These are phyloP conservation scores for Solanum hybrid DNA, from an alignment of 305 asterid genomes.

Conservation along the genomic window DNA sequence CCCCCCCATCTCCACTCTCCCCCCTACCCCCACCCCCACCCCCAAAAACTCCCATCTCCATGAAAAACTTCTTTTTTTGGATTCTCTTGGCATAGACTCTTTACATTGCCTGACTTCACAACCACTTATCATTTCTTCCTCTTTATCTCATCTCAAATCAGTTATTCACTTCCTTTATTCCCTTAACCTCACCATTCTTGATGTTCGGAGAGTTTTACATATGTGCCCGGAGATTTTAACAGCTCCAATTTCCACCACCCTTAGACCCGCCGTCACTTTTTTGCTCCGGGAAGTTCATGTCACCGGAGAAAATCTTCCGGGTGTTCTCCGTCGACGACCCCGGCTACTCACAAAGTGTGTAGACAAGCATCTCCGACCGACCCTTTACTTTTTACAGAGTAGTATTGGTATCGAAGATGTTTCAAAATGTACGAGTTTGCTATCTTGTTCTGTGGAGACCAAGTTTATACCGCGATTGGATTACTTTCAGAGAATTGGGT, in stretches of 20 bases:
- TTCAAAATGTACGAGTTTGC: slow-evolving; percentile 38
- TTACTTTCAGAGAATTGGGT: slow-evolving; percentile 57
- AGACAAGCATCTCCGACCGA: slow-evolving; percentile 58
- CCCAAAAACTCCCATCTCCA: slow-evolving; percentile 17
- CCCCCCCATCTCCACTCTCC: neutral
- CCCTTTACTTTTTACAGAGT: slow-evolving; percentile 70
- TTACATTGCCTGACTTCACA: slow-evolving; percentile 45
- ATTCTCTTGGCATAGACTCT: slow-evolving; percentile 74
- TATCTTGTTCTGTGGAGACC: slow-evolving; percentile 64
- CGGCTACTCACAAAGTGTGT: slow-evolving; percentile 59
- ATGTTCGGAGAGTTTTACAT: slow-evolving; percentile 56
- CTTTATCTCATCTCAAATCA: slow-evolving; percentile 52
- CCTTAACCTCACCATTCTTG: slow-evolving; percentile 36
- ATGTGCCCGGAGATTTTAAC: slow-evolving; percentile 79
- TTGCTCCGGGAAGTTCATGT: slow-evolving; percentile 79
- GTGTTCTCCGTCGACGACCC: slow-evolving; percentile 81
- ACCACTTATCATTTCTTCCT: slow-evolving; percentile 44
- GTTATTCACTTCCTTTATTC: slow-evolving; percentile 52
- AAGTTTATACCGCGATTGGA: slow-evolving; percentile 71
- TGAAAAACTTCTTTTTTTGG: slow-evolving; percentile 60
- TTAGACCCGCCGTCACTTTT: slow-evolving; percentile 63
- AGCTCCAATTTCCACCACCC: slow-evolving; percentile 22
- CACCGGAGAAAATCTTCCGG: slow-evolving; percentile 35
- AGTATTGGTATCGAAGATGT: slow-evolving; percentile 60
- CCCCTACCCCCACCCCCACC: neutral